A percentile compares a stretch with the other conserved stretches of the same genome.
Evolutionary conservation across 2,329 filamentous ascomycete species (phyloP).

Genomic region (Nigrospora osmanthi): DNA sequence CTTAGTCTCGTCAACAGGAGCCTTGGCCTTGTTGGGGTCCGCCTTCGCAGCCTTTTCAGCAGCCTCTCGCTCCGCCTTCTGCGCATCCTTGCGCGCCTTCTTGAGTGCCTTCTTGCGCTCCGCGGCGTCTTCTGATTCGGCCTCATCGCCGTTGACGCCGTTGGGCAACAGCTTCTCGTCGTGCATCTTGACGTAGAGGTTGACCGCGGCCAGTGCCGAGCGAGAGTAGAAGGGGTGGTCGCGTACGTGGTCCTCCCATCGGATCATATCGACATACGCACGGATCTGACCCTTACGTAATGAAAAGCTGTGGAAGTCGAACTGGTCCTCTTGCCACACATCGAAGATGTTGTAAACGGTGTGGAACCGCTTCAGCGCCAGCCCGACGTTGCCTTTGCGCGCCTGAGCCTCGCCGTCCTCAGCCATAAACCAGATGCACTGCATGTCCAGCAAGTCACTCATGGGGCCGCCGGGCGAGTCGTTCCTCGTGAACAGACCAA

Average conservation of each 20-base stretch:
- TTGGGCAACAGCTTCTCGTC: constrained; percentile 65
- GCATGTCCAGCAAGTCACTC: constrained; percentile 92
- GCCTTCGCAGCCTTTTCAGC: constrained; percentile 71
- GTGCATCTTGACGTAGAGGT: constrained; percentile 70
- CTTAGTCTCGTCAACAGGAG: constrained; percentile 58
- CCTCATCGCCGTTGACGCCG: constrained; percentile 47
- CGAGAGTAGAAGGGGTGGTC: constrained; percentile 91
- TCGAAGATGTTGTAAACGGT: constrained; percentile 89
- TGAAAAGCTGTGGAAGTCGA: constrained; percentile 97
- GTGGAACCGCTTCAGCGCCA: constrained; percentile 89
- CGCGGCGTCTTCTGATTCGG: constrained; percentile 46
- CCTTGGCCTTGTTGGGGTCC: constrained; percentile 72
- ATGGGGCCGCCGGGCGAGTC: constrained; percentile 83
- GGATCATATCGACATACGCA: constrained; percentile 91
- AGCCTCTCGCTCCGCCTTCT: constrained; percentile 68
- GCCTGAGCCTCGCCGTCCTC: constrained; percentile 90
- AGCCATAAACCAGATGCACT: constrained; percentile 93
- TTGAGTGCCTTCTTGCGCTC: constrained; percentile 83
- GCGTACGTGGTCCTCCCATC: constrained; percentile 87
- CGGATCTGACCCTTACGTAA: constrained; percentile 93
- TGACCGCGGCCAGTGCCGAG: constrained; percentile 73
- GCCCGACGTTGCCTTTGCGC: constrained; percentile 70
- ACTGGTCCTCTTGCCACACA: constrained; percentile 96
- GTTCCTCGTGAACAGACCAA: constrained; percentile 89
- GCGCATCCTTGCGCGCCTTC: constrained; percentile 78